Conservation (phyloP, 148 eudicot species). For the Diospyros lotus region DNA sequence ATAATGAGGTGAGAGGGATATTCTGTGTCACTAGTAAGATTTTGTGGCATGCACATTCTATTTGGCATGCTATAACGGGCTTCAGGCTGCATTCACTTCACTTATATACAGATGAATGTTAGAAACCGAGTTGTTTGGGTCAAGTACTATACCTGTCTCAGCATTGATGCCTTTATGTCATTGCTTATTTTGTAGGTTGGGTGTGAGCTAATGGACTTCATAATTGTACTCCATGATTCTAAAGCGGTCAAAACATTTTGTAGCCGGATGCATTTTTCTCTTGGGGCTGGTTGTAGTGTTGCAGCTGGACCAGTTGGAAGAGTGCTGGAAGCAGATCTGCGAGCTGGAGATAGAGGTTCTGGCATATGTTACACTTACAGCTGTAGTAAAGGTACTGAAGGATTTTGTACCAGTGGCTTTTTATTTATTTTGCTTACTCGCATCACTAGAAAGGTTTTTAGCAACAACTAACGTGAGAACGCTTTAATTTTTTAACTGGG, state of each 20-base stretch:
- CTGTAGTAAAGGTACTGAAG: conserved; percentile 82
- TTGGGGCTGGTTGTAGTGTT: conserved; percentile 99
- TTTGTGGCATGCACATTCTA: not conserved
- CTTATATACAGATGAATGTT: not conserved
- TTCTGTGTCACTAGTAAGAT: not conserved
- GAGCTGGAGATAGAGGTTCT: conserved; percentile 97
- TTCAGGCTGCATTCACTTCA: not conserved
- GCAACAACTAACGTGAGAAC: not conserved
- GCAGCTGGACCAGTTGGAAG: conserved; percentile 99
- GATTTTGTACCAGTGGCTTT: not conserved
- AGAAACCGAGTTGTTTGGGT: not conserved
- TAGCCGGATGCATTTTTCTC: conserved; percentile 96
- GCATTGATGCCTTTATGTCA: not conserved
- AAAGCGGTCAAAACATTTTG: conserved; percentile 96
- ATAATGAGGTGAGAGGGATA: not conserved
- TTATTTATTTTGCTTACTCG: not conserved
- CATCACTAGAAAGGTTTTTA: no score
- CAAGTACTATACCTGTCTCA: not conserved
- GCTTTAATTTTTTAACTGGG: not conserved
- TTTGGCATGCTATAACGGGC: not conserved
- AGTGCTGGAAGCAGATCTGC: conserved; percentile 92
- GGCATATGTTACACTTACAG: conserved; percentile 98
- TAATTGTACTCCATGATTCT: conserved; percentile 85
- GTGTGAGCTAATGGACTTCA: conserved; percentile 95
- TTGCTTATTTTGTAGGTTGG: conserved; percentile 52